These are phyloP conservation scores for Pseudonitzschia multiseries DNA, from an alignment of 108 stramenopile genomes.

Conservation along the genomic window DNA sequence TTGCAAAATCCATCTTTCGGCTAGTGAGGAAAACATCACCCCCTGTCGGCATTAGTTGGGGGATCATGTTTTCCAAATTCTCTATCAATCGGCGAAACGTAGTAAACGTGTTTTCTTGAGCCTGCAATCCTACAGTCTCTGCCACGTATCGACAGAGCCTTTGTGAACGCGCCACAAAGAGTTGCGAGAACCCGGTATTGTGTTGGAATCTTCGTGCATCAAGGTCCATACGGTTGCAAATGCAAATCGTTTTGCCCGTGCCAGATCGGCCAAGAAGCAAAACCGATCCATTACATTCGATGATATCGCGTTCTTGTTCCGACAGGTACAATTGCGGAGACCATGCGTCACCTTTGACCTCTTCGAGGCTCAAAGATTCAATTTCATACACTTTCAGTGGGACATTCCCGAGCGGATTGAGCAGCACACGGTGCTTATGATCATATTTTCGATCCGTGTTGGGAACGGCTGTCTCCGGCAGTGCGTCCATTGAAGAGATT, in stretches of 20 bases:
- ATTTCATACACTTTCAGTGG: slow-evolving; percentile 54
- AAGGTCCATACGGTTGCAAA: slow-evolving; percentile 44
- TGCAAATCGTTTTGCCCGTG: slow-evolving; percentile 58
- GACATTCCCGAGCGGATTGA: slow-evolving; percentile 38
- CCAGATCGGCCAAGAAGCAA: slow-evolving; percentile 49
- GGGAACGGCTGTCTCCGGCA: not conserved
- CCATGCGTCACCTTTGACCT: slow-evolving; percentile 21
- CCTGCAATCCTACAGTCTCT: not conserved
- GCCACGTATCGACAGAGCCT: slow-evolving; percentile 44
- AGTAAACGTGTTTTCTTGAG: slow-evolving; percentile 14
- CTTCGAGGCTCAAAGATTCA: slow-evolving; percentile 9
- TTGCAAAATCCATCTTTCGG: slow-evolving; percentile 26
- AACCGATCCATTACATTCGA: slow-evolving; percentile 45
- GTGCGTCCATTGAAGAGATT: not conserved
- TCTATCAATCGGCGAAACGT: slow-evolving; percentile 39
- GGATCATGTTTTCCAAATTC: slow-evolving; percentile 25
- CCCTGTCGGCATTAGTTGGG: no score
- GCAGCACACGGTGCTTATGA: slow-evolving; percentile 8
- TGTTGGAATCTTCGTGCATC: slow-evolving; percentile 22
- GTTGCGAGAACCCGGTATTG: slow-evolving; percentile 33
- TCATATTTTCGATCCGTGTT: no score
- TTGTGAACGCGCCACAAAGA: slow-evolving; percentile 50
- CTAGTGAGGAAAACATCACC: no score
- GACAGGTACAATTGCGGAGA: slow-evolving; percentile 45
- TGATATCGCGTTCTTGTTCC: slow-evolving; percentile 39